Base-by-base conservation (phyloP, 1,284 basidiomycete species). In the Trametes versicolor region DNA sequence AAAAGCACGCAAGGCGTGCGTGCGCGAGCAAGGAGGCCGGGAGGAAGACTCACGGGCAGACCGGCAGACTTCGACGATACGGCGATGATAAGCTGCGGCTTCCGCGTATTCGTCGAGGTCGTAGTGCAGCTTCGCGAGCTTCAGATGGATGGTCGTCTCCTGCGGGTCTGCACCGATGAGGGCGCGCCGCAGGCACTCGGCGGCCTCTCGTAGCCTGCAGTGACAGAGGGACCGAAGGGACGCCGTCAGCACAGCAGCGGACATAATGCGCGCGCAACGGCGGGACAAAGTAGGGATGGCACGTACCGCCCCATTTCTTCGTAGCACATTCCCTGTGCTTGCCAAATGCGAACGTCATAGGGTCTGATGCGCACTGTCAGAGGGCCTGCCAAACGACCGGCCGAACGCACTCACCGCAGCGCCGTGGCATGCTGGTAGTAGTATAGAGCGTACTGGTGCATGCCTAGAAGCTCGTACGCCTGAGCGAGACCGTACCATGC, bases 401-500 rank as follows among this genome's bases (percentile, higher is more conserved):
- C 19, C 43, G 48, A 55, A 32, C 58, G 19, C 21, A 75, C 85
- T 64, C 71, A 96, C 94, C 94, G 85, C 65, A 99, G 83, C 27
- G 96, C 93, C 21, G 96, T 97, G 1, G 98, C 97, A 73, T 95
- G 91, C 74, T 99, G 97, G 76, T 97, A 99, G 80, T 99, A 99
- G 78, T 98, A 91, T 54, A 99, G 83, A 2, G 97, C 94, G 80
- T 98, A 99, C 75, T 95, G 91, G 69, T 96, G 95, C 92, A 99
- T 98, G 73, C 94, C 96, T 66, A 99, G 83, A 41, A 99, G 85
- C 76, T 99, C 97, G 76, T 99, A 99, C 21, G 97, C 96, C 76
- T 99, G 97, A 1, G 97, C 98, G 54, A 99, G 89, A 25, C 98
- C 98, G 78, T 98, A 98, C 97, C 98, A 99, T 9, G 97, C 97